Conservation (phyloP, 2,329 filamentous ascomycete species). For the Emergomyces africanus region DNA sequence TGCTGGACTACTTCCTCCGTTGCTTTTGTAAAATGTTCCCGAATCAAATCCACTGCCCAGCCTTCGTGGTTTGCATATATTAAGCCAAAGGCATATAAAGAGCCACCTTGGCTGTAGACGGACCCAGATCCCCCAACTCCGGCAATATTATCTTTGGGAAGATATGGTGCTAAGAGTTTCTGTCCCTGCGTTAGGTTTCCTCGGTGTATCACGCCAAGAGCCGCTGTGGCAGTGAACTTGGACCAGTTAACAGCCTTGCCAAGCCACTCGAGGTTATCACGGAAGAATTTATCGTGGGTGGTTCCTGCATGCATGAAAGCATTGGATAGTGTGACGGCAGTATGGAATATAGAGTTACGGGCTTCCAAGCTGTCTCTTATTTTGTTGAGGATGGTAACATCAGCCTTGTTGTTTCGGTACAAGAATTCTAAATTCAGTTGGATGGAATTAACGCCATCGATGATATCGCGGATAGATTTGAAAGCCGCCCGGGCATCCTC, state of each 20-base stretch:
- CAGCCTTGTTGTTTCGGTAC: constrained; percentile 88
- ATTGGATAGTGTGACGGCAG: constrained; percentile 91
- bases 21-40: constrained; percentile 37
- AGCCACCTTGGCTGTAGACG: constrained; percentile 90
- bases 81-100: constrained; percentile 84
- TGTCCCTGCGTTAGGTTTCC: constrained; percentile 88
- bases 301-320: constrained; percentile 99
- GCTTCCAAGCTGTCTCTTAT: constrained; percentile 91
- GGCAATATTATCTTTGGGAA: constrained; percentile 54
- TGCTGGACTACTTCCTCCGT: constrained; percentile 80
- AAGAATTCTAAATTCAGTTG: constrained; percentile 93
- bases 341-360: constrained; percentile 96
- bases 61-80: constrained; percentile 97
- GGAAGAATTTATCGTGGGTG: constrained; percentile 96
- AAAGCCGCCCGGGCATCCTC: constrained; percentile 43
- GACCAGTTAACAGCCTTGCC: constrained; percentile 99
- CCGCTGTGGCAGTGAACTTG: constrained; percentile 95
- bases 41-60: constrained; percentile 49
- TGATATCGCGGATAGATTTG: constrained; percentile 46
- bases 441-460: constrained; percentile 87
- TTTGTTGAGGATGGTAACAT: constrained; percentile 87
- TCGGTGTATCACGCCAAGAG: constrained; percentile 89
- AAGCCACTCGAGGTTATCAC: constrained; percentile 94
- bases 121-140: constrained; percentile 66
- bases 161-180: constrained; percentile 87